phyloP scores from a whole-genome alignment of 2,329 filamentous ascomycete genomes.

The Aureobasidium sp. region DNA sequence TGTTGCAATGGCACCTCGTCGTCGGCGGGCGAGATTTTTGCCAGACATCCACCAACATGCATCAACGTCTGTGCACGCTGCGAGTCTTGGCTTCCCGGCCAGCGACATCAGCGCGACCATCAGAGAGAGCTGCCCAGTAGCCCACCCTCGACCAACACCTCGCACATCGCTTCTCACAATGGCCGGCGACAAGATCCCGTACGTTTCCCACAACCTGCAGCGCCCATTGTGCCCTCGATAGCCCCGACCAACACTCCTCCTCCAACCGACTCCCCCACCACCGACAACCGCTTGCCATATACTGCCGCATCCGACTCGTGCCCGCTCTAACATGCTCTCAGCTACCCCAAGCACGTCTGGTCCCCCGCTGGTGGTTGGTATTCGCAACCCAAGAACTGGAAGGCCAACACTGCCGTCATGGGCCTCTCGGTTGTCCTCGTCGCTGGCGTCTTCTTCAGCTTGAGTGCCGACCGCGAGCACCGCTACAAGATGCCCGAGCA shows the following conservation, averaged over 20 bases:
- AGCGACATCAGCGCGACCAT: not conserved
- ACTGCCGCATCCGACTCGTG: not conserved
- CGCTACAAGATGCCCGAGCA: slow-evolving; percentile 69
- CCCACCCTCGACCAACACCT: not conserved
- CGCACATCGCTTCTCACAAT: not conserved
- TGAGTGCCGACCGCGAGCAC: slow-evolving; percentile 65
- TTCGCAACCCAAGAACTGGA: slow-evolving; percentile 90
- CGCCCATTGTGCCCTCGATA: not conserved
- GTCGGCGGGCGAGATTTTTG: slow-evolving; percentile 10
- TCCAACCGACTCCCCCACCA: not conserved
- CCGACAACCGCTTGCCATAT: not conserved
- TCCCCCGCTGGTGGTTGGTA: slow-evolving; percentile 98
- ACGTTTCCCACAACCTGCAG: slow-evolving; percentile 27
- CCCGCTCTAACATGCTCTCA: slow-evolving; percentile 31
- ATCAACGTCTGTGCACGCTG: not conserved
- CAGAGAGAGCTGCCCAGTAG: not conserved
- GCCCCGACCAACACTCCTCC: not conserved
- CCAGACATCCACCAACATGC: not conserved
- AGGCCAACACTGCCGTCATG: slow-evolving; percentile 75
- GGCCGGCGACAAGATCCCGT: slow-evolving; percentile 65
- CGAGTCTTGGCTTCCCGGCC: not conserved
- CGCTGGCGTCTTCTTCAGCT: slow-evolving; percentile 57
- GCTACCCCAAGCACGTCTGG: slow-evolving; percentile 99
- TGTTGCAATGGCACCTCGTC: slow-evolving; percentile 6
- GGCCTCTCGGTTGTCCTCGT: slow-evolving; percentile 61